Base-by-base conservation (phyloP, 495 filamentous ascomycete genomes). In the Bacidia gigantensis region DNA sequence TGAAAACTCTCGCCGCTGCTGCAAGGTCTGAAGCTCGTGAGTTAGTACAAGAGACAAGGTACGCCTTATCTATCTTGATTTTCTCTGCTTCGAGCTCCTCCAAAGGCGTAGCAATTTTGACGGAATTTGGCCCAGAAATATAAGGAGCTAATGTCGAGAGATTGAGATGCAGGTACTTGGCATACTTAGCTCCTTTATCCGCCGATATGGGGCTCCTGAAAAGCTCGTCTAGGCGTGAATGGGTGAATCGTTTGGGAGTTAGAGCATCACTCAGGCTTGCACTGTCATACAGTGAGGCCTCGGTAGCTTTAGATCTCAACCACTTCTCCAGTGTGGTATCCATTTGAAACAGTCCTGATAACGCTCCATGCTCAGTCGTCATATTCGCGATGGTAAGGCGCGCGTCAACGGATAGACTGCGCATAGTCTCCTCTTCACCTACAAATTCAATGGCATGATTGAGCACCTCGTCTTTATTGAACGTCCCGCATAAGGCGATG, bases 371-470 rank as follows among this genome's bases (percentile, higher is more conserved):
- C 64, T 98, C 92, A 0, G 85, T 93, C 0, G 89, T 86, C 92
- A 97, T 96, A 67, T 96, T 97, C 41, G 83, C 79, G 61, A 97
- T 94, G 0, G 87, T 79, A 22, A 96, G 64, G 11, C 89, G 73
- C 63, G 85, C 77, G 60, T 93, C 87, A 3, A 97, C 70, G 0
- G 80, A 68, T 25, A 96, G 65, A 60, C 79, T 90, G 14, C 64
- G 47, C 71, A 97, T 74, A 0, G 89, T 94, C 58, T 87, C 73
- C 56, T 84, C 78, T 0, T 82, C 78, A 0, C 89, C 90, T 3
- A 78, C 80, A 60, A 96, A 95, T 64, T 97, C 89, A 57, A 97
- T 83, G 10, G 82, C 82, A 67, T 95, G 88, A 66, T 97, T 98
- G 7, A 96, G 71, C 0, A 95, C 92, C 42, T 95, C 86, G 58